Evolutionary conservation across 1,139 yeast species (phyloP).

Genomic region (Waltiozyma sp.): DNA sequence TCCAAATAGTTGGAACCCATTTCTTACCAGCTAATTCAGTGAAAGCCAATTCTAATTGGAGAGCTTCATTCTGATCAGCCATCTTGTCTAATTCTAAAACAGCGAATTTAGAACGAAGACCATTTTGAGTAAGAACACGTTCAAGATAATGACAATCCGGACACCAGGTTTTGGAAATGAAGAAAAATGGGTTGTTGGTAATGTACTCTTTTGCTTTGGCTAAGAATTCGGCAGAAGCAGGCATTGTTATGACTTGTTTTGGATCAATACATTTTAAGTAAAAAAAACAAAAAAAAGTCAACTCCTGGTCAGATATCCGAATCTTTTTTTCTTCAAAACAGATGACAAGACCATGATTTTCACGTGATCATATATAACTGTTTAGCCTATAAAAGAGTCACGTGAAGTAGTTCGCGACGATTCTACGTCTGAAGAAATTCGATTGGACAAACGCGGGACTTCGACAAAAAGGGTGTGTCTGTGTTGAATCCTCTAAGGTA

Average conservation of each 20-base stretch:
- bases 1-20: constrained; percentile 64
- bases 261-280: too few relatives aligned
- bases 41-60: constrained; percentile 47
- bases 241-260: not conserved
- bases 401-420: not conserved
- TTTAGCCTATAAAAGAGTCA: not conserved
- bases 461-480: not conserved
- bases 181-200: constrained; percentile 34
- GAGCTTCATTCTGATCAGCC: constrained; percentile 37
- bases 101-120: constrained; percentile 37
- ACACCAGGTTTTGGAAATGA: constrained; percentile 67
- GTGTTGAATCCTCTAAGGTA: too few relatives aligned
- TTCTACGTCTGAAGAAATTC: not conserved
- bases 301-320: too few relatives aligned
- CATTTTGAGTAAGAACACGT: constrained; percentile 39
- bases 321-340: too few relatives aligned
- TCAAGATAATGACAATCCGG: constrained; percentile 64
- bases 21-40: constrained; percentile 49
- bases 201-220: constrained; percentile 34
- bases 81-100: constrained; percentile 52
- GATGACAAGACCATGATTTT: too few relatives aligned
- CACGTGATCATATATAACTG: too few relatives aligned
- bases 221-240: not conserved
- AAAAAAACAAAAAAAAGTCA: too few relatives aligned
- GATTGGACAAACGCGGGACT: not conserved